These are phyloP conservation scores for Grammothele lineata DNA, from an alignment of 768 basidiomycete species.

Conservation along the genomic window DNA sequence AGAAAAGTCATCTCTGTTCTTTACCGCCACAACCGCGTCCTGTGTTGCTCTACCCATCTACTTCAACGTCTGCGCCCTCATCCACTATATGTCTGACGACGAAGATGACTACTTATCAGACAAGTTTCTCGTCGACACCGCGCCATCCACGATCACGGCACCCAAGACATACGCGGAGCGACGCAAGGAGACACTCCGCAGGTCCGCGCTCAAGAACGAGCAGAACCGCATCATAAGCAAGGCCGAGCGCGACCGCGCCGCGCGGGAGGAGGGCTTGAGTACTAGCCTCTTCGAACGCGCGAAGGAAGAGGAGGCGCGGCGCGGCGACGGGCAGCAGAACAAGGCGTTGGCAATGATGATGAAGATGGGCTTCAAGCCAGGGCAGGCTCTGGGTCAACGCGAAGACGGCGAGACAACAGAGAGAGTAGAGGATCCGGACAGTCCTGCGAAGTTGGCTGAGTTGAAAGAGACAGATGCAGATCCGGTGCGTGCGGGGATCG, in stretches of 20 bases:
- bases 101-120: slow-evolving; percentile 89
- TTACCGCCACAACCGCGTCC: too few species aligned
- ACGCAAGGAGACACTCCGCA: slow-evolving; percentile 60
- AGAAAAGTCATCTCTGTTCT: too few species aligned
- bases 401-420: too few species aligned
- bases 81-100: slow-evolving; percentile 73
- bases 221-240: slow-evolving; percentile 61
- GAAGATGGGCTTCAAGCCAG: slow-evolving; percentile 91
- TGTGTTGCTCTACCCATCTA: too few species aligned
- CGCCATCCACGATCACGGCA: slow-evolving; percentile 29
- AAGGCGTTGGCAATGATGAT: slow-evolving; percentile 89
- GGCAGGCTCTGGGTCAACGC: slow-evolving; percentile 64
- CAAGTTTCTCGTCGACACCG: slow-evolving; percentile 61
- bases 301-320: slow-evolving; percentile 42
- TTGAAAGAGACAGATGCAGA: not conserved
- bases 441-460: too few species aligned
- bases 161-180: slow-evolving; percentile 67
- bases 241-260: slow-evolving; percentile 67
- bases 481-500: slow-evolving; percentile 9
- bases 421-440: too few species aligned
- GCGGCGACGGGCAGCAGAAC: slow-evolving; percentile 48
- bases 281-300: slow-evolving; percentile 80
- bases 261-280: slow-evolving; percentile 72
- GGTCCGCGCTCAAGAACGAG: slow-evolving; percentile 60
- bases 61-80: too few species aligned